Evolutionary conservation across 306 rosid species (phyloP), one percentile per base, ranked within the genome.

Genomic region (Myrica gale): DNA sequence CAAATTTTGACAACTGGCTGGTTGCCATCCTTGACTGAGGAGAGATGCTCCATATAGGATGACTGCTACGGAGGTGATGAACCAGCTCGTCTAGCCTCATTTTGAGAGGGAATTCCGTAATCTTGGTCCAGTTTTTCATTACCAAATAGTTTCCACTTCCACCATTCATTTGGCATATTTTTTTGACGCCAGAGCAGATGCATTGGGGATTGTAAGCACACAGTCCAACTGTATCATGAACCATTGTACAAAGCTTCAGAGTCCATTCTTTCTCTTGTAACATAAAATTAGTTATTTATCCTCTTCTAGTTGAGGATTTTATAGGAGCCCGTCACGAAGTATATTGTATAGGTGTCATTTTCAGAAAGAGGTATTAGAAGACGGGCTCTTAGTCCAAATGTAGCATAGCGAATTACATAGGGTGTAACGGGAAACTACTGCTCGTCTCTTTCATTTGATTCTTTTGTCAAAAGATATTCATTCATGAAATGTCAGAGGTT

Each of bases 191-290:
- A 76, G 83, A 84, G 83, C 78, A 68, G 78, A 82, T 82, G 82
- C 77, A 26, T 42, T 75, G 69, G 82, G 85, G 82, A 85, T 80
- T 80, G 84, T 76, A 55, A 87, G 78, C 83, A 80, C 76, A 58
- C 43, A 72, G 21, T 82, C 85, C 90, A 57, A 82, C 85, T 43
- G 61, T 73, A 80, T 82, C 82, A 57, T 17, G 73, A 82, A 88
- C 69, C 80, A 85, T 61, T 93, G 98, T 91, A 93, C 90, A 93
- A 75, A 88, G 76, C 84, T 78, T 90, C 87, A 91, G 94, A 82
- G 83, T 78, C 76, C 82, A 87, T 87, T 91, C 90, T 85, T 90
- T 87, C 77, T 81, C 80, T 26, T 84, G 87, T 91, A 91, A 84
- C 89, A 82, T 93, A 88, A 85, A 78, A 85, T 85, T 81, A 89